Percentiles rank a stretch among this genome's conserved stretches.
These are phyloP conservation scores for Cucurbita pepo DNA, from an alignment of 306 rosid genomes.

Conservation along the genomic window DNA sequence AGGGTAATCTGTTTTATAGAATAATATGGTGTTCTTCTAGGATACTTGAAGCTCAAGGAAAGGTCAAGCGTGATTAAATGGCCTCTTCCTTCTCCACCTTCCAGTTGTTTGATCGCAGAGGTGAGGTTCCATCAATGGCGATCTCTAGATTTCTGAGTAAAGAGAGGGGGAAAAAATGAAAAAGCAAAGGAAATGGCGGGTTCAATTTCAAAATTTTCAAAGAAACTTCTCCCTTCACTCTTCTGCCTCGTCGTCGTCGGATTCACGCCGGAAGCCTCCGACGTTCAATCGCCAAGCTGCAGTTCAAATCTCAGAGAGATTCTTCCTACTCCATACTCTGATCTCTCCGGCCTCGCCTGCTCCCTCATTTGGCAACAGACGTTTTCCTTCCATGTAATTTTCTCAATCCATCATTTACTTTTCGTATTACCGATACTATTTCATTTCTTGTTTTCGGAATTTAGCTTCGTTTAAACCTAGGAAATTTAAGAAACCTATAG, in stretches of 20 bases:
- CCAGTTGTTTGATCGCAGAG: neutral
- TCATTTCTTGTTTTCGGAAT: too few species aligned
- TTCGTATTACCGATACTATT: neutral
- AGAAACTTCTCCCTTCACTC: neutral
- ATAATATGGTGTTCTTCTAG: neutral
- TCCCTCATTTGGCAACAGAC: neutral
- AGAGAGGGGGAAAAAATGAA: neutral
- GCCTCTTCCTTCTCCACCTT: neutral
- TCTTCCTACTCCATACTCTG: constrained; percentile 1
- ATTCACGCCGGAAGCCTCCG: neutral
- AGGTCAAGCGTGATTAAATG: neutral
- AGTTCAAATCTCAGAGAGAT: neutral
- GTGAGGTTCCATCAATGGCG: neutral
- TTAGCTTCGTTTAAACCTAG: too few species aligned
- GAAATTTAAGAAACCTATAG: neutral
- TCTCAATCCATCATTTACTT: neutral
- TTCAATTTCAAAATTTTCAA: neutral
- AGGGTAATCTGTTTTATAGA: too few species aligned
- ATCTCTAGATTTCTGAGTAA: neutral
- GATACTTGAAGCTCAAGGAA: neutral
- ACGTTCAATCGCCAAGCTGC: neutral
- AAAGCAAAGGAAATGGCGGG: neutral
- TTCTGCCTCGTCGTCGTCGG: neutral
- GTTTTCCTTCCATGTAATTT: neutral
- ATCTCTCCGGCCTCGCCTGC: neutral